phyloP scores from a whole-genome alignment of 2,329 filamentous ascomycete species.

The Aspergillus fijiensis region DNA sequence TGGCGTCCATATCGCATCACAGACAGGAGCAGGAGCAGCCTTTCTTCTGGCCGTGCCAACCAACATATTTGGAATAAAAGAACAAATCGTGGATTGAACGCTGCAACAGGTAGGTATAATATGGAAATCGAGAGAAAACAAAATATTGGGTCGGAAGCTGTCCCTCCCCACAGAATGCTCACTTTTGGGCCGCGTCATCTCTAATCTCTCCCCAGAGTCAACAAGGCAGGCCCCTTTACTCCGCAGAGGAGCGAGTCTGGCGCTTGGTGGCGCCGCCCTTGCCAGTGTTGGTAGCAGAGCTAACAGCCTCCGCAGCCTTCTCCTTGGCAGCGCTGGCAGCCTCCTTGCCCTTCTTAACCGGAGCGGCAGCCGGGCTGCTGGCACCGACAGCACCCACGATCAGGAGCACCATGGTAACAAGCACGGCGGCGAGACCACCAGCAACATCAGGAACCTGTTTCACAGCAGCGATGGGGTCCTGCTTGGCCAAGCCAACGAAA shows the following conservation, averaged over 20 bases:
- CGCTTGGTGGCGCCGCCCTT: conserved; percentile 68
- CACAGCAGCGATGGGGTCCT: conserved; percentile 78
- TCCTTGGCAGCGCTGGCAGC: conserved; percentile 58
- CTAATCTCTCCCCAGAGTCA: background rate
- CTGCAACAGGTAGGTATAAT: conserved; percentile 11
- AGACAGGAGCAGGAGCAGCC: background rate
- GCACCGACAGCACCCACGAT: conserved; percentile 65
- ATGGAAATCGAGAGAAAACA: background rate
- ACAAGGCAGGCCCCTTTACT: conserved; percentile 28
- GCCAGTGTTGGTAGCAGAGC: conserved; percentile 67
- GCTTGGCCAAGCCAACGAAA: conserved; percentile 81
- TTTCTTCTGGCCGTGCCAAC: background rate
- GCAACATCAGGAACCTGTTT: conserved; percentile 91
- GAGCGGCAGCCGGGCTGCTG: conserved; percentile 62
- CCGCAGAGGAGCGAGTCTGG: conserved; percentile 47
- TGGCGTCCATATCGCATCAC: background rate
- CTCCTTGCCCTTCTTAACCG: conserved; percentile 75
- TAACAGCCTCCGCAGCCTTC: conserved; percentile 66
- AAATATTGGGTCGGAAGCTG: background rate
- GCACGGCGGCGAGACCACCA: conserved; percentile 70
- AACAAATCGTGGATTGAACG: conserved; percentile 11
- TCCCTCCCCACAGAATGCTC: background rate
- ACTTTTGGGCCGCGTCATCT: background rate
- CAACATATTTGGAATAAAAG: background rate
- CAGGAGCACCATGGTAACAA: conserved; percentile 69